Percentiles rank a stretch among this genome's conserved stretches.
Conservation (phyloP, 139 green algal genomes). For the Chlorella ohadii region DNA sequence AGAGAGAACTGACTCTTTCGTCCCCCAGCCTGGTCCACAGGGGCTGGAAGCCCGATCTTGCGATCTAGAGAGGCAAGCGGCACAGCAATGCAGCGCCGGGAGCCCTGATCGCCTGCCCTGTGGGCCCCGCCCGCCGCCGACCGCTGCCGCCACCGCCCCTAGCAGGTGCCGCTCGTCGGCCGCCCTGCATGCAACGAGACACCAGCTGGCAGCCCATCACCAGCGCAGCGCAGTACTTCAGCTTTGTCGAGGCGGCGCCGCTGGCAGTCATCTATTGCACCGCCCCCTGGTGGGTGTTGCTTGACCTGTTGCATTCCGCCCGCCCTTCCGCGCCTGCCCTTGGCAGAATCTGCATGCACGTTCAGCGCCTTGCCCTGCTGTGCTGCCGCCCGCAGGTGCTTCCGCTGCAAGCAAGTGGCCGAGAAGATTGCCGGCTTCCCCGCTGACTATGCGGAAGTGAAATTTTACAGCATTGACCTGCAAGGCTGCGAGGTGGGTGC, state of each 20-base stretch:
- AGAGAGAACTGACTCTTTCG: no score
- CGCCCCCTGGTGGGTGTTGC: slow-evolving; percentile 3
- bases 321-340: no score
- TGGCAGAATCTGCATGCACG: no score
- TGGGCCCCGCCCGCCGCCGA: neutral
- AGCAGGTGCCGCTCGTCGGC: neutral
- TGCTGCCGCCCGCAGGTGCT: slow-evolving; percentile 27
- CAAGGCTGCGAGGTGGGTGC: slow-evolving; percentile 20
- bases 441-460: slow-evolving; percentile 17
- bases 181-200: neutral
- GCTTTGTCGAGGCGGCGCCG: neutral
- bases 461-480: slow-evolving; percentile 29
- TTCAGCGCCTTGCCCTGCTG: no score
- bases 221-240: slow-evolving; percentile 20
- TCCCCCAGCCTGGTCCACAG: no score
- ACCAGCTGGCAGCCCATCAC: slow-evolving; percentile 24
- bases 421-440: slow-evolving; percentile 47
- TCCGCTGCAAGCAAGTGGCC: slow-evolving; percentile 42
- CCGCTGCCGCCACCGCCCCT: neutral
- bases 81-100: no score
- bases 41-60: no score
- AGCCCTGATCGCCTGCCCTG: neutral
- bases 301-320: no score
- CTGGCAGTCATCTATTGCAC: slow-evolving; percentile 11
- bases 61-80: no score